Base-by-base conservation (phyloP, 148 eudicot genomes). In the Fagopyrum esculentum region DNA sequence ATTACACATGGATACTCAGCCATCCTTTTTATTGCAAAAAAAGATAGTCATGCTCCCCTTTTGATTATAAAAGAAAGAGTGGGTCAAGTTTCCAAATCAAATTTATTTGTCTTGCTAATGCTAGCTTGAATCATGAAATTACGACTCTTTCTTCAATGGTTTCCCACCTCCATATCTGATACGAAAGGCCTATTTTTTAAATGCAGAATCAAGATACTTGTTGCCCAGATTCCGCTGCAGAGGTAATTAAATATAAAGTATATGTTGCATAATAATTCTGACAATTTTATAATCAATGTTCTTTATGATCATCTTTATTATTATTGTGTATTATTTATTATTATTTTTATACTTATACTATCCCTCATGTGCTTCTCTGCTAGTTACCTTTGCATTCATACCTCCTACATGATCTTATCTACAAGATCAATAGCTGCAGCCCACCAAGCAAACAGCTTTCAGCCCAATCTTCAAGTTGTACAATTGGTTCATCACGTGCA, bases 301-400 rank as follows among this genome's bases (percentile, higher is more conserved):
- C 15, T 66, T 66, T 7, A 8, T 49, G 12, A 49, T 8, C 40
- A 49, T 9, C 9, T 8, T 9, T 49, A 49, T 49, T 35, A 35
- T 35, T 35, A 35, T 35, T 35, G 2, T 35, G 30, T 59, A 22
- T 19, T 40, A 29, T 40, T 12, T 66, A 5, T 63, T 10, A 13
- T 1, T 35, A 15, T 6, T 5, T 4, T 12, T 66, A 2, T 66
- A 6, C 46, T 66, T 35, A 66, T 66, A 17, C 15, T 40, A 35
- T 66, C 2, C 26, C 26, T 12, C 45, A 11, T 40, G 8, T 74
- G 2, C 54, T 75, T 71, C 45, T 57, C 75, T 82, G 74, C 44
- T 74, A 88, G 91, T 80, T 88, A 72, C 87, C 86, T 19, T 80
- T 88, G 73, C 83, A 86, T 79, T 80, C 83, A 70, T 88, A 81